Conservation (phyloP, 31 red algal species). For the Porphyra umbilicalis region DNA sequence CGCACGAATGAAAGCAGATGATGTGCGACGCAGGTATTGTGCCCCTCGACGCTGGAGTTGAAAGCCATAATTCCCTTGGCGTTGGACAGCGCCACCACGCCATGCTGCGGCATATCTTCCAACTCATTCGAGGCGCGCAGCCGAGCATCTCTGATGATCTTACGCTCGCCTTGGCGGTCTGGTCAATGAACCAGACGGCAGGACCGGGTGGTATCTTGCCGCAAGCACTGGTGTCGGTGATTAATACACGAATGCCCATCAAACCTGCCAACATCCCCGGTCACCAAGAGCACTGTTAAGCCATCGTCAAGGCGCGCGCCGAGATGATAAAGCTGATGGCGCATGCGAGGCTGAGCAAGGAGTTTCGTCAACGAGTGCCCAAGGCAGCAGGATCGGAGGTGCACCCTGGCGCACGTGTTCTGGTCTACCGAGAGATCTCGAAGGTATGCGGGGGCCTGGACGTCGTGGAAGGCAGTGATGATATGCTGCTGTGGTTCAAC, state of each 20-base stretch:
- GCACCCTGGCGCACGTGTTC: neutral
- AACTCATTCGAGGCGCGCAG: neutral
- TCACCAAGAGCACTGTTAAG: neutral
- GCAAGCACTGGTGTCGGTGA: neutral
- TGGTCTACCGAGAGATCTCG: neutral
- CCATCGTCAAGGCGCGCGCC: neutral
- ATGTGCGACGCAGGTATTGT: no score
- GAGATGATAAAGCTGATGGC: slow-evolving; percentile 5
- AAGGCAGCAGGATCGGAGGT: neutral
- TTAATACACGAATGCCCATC: neutral
- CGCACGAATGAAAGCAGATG: no score
- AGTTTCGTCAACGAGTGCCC: neutral
- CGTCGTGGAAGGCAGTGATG: no score
- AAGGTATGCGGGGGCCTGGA: neutral
- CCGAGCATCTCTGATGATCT: neutral
- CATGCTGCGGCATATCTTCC: no score
- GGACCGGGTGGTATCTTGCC: slow-evolving; percentile 3
- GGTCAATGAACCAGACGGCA: slow-evolving; percentile 4
- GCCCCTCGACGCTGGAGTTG: no score
- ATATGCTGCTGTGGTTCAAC: no score
- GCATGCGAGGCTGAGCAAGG: neutral
- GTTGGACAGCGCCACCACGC: no score
- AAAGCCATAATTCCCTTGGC: no score
- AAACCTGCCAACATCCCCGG: neutral
- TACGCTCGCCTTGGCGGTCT: neutral